Base-by-base conservation (phyloP, 2,329 filamentous ascomycete genomes). In the Pestalotiopsis sp. region DNA sequence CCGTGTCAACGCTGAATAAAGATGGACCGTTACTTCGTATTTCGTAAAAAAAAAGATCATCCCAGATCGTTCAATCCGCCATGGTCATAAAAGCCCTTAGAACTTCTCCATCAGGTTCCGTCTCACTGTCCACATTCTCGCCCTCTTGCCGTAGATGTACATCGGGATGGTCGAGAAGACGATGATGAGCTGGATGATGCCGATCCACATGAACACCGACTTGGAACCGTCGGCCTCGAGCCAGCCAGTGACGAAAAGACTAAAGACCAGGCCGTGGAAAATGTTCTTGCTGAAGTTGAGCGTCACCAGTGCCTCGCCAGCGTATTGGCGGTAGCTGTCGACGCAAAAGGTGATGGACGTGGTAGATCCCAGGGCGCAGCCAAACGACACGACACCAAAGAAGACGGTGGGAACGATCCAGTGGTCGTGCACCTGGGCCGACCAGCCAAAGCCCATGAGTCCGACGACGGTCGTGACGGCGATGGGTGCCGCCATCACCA, bases 391-490 rank as follows among this genome's bases (percentile, higher is more conserved):
- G 61, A 98, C 79, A 6, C 95, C 95, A 72, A 98, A 98, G 81
- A 98, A 98, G 3, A 97, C 78, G 0, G 95, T 98, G 0, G 96
- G 96, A 0, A 97, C 93, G 65, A 97, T 97, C 92, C 93, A 98
- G 24, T 86, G 84, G 74, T 98, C 89, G 26, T 84, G 84, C 67
- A 90, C 86, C 70, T 93, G 79, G 0, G 92, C 93, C 10, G 92
- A 94, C 96, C 95, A 98, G n/a, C 95, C 95, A 75, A 96, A 98
- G 2, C 94, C 95, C 90, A 98, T 97, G 17, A 98, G 86, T 0
- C 96, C 96, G 39, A 95, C 89, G 1, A 90, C 89, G 0, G 94
- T 98, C 3, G 89, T 89, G 66, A 98, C 74, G 0, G 91, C 84
- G 39, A 98, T 90, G 0, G 94, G 95, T 3, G 91, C 80, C 0